A percentile compares a stretch with the other conserved stretches of the same genome.
These are phyloP conservation scores for Gardenia jasminoides DNA, from an alignment of 257 asterid genomes.

Conservation along the genomic window DNA sequence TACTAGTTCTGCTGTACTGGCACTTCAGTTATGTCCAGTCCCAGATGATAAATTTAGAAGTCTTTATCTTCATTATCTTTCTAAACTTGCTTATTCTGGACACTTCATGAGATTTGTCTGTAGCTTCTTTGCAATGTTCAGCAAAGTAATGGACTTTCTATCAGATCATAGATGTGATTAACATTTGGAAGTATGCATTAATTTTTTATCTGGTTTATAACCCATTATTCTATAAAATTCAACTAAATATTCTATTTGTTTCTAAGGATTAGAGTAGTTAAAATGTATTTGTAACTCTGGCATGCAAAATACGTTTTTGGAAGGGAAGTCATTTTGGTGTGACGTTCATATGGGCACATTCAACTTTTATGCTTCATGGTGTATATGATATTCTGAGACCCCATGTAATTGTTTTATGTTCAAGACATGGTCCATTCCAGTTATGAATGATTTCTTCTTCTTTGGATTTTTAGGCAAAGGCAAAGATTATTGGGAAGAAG, in stretches of 20 bases:
- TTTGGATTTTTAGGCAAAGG: conserved; percentile 63
- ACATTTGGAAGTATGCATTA: not conserved
- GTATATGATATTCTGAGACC: too few relatives aligned
- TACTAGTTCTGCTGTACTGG: not conserved
- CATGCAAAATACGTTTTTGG: not conserved
- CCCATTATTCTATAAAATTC: not conserved
- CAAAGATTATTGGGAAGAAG: conserved; percentile 79
- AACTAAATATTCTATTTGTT: not conserved
- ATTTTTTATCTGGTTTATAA: too few relatives aligned
- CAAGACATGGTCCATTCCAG: not conserved
- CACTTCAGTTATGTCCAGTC: not conserved
- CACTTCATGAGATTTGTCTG: not conserved
- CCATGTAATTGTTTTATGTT: not conserved
- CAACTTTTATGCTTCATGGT: not conserved
- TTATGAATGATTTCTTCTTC: conserved; percentile 15
- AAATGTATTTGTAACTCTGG: not conserved
- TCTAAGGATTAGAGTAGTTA: not conserved
- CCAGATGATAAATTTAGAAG: not conserved
- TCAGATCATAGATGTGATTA: not conserved
- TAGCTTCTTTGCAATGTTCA: not conserved
- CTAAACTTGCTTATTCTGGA: not conserved
- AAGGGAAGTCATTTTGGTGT: not conserved
- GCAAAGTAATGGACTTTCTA: not conserved
- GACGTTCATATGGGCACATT: not conserved
- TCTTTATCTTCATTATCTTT: not conserved